phyloP scores from a whole-genome alignment of 345 rosid genomes.

The Cardamine chenopodiifolia region DNA sequence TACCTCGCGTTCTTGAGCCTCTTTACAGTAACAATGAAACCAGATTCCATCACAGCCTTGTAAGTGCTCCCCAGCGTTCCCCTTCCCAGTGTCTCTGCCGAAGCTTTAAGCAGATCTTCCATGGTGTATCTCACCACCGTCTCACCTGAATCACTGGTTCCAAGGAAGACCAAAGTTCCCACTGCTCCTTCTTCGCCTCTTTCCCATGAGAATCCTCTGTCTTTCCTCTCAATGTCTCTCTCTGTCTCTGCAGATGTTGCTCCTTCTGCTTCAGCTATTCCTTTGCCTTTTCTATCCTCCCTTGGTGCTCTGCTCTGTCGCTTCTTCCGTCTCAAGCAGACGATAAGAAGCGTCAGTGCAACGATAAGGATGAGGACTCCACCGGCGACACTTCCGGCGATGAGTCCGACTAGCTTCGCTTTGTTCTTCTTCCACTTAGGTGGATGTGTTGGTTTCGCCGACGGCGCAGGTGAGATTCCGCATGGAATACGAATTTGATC shows the following conservation, averaged over 20 bases:
- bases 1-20: constrained; percentile 78
- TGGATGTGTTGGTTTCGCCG: constrained; percentile 18
- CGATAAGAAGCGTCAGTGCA: constrained; percentile 31
- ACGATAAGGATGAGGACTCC: constrained; percentile 42
- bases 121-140: constrained; percentile 69
- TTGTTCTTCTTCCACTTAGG: constrained; percentile 38
- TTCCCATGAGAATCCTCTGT: constrained; percentile 84
- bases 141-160: constrained; percentile 49
- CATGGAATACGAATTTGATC: constrained; percentile 66
- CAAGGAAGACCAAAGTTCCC: constrained; percentile 82
- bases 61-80: constrained; percentile 92
- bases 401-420: constrained; percentile 48
- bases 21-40: constrained; percentile 94
- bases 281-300: constrained; percentile 44
- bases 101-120: constrained; percentile 86
- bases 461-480: constrained; percentile 36
- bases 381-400: constrained; percentile 60
- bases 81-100: constrained; percentile 90
- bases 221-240: too few species aligned
- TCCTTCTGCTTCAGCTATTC: constrained; percentile 39
- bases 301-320: constrained; percentile 28
- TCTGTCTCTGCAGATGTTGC: constrained; percentile 28
- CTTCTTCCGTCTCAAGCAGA: constrained; percentile 34
- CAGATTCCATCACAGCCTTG: constrained; percentile 94
- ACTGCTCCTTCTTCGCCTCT: constrained; percentile 65